phyloP scores from a whole-genome alignment of 2,329 filamentous ascomycete species.

The Graphilbum fragrans region DNA sequence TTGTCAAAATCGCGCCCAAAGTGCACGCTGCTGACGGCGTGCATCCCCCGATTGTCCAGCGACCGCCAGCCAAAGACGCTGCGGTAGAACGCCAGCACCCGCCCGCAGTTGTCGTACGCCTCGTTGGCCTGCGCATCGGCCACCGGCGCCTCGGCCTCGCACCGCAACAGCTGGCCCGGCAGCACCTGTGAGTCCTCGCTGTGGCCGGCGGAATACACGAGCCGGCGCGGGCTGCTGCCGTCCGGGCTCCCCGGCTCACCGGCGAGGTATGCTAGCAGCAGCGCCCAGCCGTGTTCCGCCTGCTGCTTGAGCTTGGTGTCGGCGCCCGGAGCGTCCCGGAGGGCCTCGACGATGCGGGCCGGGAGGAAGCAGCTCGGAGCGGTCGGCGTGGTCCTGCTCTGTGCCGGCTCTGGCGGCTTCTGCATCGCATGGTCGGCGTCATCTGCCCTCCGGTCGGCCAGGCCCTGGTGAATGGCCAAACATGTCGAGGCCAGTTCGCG shows the following conservation, averaged over 20 bases:
- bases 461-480: neutral
- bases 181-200: constrained; percentile 22
- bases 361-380: no score
- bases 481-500: constrained; percentile 3
- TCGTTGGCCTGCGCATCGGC: constrained; percentile 33
- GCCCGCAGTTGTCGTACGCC: constrained; percentile 36
- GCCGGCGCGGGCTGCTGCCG: neutral
- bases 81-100: constrained; percentile 36
- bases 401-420: no score
- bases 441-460: no score
- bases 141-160: constrained; percentile 26
- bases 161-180: constrained; percentile 28
- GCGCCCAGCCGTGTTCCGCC: no score
- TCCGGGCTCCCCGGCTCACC: no score
- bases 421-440: no score
- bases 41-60: constrained; percentile 36
- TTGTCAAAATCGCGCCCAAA: constrained; percentile 37
- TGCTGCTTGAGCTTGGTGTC: no score
- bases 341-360: no score
- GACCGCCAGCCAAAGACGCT: constrained; percentile 37
- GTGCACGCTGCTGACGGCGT: constrained; percentile 40
- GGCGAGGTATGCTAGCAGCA: no score
- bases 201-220: constrained; percentile 27
- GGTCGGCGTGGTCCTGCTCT: no score
- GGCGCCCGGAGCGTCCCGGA: no score